Evolutionary conservation across 2,329 filamentous ascomycete species (phyloP).

Genomic region (Neofusicoccum ribis): DNA sequence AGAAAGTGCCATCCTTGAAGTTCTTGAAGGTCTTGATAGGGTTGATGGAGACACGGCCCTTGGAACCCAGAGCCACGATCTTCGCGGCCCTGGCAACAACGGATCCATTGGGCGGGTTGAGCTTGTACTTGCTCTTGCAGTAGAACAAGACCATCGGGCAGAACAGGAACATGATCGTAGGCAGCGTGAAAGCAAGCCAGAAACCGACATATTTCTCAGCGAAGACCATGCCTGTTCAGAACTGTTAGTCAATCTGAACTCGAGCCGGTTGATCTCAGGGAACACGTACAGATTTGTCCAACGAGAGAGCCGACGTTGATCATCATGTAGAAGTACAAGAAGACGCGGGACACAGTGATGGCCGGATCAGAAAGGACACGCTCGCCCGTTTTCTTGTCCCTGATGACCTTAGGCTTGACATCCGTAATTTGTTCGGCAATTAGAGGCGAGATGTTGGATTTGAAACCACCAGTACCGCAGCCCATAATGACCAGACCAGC

Average conservation of each 20-base stretch:
- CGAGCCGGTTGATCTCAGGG: background rate
- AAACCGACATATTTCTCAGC: slow-evolving; percentile 76
- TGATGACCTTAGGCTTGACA: slow-evolving; percentile 58
- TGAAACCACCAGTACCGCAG: slow-evolving; percentile 50
- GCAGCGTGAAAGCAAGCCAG: slow-evolving; percentile 70
- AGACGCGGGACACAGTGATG: slow-evolving; percentile 67
- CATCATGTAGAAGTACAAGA: slow-evolving; percentile 69
- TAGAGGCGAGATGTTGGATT: slow-evolving; percentile 57
- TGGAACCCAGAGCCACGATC: slow-evolving; percentile 62
- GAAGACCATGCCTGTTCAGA: slow-evolving; percentile 64
- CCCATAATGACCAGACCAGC: slow-evolving; percentile 51
- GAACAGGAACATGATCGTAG: slow-evolving; percentile 63
- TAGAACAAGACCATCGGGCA: slow-evolving; percentile 63
- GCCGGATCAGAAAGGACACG: slow-evolving; percentile 71
- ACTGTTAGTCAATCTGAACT: background rate
- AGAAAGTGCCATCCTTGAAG: slow-evolving; percentile 60
- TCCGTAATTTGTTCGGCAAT: slow-evolving; percentile 70
- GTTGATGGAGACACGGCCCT: slow-evolving; percentile 64
- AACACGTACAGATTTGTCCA: slow-evolving; percentile 45
- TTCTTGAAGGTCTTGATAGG: slow-evolving; percentile 59
- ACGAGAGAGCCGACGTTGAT: slow-evolving; percentile 67
- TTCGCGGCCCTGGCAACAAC: slow-evolving; percentile 67
- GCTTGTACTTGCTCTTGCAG: slow-evolving; percentile 62
- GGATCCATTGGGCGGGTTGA: slow-evolving; percentile 68
- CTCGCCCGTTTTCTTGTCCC: slow-evolving; percentile 55